A percentile compares a stretch with the other conserved stretches of the same genome.
phyloP scores from a whole-genome alignment of 192 early-diverging fungal species.

The Coemansia sp. region DNA sequence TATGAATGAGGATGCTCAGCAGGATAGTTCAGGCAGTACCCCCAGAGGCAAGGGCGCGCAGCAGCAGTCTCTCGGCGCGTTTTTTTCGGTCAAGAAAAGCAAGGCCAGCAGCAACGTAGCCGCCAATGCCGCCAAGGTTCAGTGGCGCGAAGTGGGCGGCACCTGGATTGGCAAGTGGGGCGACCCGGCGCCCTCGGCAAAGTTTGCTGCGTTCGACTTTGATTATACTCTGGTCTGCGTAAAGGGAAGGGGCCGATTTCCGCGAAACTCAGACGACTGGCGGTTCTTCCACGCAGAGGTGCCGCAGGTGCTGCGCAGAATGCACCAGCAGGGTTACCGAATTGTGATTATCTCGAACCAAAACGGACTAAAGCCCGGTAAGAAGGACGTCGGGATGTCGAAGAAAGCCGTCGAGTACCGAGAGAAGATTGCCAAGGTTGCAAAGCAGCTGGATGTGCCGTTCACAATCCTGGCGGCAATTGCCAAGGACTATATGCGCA shows the following conservation, averaged over 20 bases:
- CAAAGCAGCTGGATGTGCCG: constrained; percentile 70
- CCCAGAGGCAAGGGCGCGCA: background rate
- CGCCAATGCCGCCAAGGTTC: background rate
- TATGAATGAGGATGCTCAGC: constrained; percentile 1
- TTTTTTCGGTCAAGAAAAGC: constrained; percentile 11
- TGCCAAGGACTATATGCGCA: constrained; percentile 57
- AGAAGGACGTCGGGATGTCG: constrained; percentile 14
- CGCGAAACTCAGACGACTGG: constrained; percentile 80
- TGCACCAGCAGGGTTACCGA: constrained; percentile 62
- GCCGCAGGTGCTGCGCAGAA: constrained; percentile 54
- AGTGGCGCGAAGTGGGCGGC: constrained; percentile 32
- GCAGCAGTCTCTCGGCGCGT: constrained; percentile 8
- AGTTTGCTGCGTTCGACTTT: constrained; percentile 51
- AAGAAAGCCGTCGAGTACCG: constrained; percentile 32
- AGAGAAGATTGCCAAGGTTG: constrained; percentile 68
- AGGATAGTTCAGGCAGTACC: background rate
- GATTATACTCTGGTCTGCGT: constrained; percentile 74
- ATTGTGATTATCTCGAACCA: constrained; percentile 39
- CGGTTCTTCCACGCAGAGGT: constrained; percentile 59
- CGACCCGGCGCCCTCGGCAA: constrained; percentile 20
- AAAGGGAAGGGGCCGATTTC: constrained; percentile 57
- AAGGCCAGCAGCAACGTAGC: background rate
- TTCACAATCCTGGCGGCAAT: constrained; percentile 69
- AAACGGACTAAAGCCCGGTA: constrained; percentile 14
- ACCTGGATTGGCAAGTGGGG: constrained; percentile 46